A percentile compares a stretch with the other conserved stretches of the same genome.
Evolutionary conservation across 1,139 yeast species (phyloP).

Genomic region (Kluyveromyces sp.): DNA sequence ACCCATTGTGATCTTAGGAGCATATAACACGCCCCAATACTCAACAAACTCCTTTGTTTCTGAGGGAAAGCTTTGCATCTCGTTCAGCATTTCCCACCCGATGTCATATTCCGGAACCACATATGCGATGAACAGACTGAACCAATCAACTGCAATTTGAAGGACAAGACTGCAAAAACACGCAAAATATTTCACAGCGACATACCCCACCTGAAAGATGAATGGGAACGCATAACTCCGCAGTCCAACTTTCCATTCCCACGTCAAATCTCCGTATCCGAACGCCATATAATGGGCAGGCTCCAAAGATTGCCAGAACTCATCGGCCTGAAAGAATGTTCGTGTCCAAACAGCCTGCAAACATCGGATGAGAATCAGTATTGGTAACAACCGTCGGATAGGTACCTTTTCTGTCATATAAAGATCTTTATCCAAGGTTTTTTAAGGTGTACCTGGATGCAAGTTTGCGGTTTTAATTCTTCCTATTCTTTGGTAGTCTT

Average conservation of each 20-base stretch:
- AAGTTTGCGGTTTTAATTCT: too few relatives aligned
- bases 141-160: constrained; percentile 4
- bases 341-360: constrained; percentile 54
- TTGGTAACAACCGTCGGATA: neutral
- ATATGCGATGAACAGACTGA: constrained; percentile 9
- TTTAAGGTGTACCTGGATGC: neutral
- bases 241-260: constrained; percentile 86
- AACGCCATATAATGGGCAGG: constrained; percentile 76
- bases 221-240: constrained; percentile 79
- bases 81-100: constrained; percentile 27
- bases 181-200: constrained; percentile 12
- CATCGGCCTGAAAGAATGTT: constrained; percentile 95
- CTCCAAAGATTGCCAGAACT: constrained; percentile 85
- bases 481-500: too few relatives aligned
- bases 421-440: too few relatives aligned
- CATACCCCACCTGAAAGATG: constrained; percentile 40
- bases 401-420: neutral
- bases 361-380: constrained; percentile 39
- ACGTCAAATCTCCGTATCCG: constrained; percentile 79
- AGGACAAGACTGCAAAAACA: neutral
- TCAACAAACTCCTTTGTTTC: constrained; percentile 14
- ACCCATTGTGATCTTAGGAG: constrained; percentile 69
- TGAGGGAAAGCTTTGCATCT: constrained; percentile 10
- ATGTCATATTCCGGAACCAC: constrained; percentile 8
- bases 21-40: constrained; percentile 34